A percentile compares a stretch with the other conserved stretches of the same genome.
Evolutionary conservation across 2,329 filamentous ascomycete genomes (phyloP).

Genomic region (Botrytis fabae): DNA sequence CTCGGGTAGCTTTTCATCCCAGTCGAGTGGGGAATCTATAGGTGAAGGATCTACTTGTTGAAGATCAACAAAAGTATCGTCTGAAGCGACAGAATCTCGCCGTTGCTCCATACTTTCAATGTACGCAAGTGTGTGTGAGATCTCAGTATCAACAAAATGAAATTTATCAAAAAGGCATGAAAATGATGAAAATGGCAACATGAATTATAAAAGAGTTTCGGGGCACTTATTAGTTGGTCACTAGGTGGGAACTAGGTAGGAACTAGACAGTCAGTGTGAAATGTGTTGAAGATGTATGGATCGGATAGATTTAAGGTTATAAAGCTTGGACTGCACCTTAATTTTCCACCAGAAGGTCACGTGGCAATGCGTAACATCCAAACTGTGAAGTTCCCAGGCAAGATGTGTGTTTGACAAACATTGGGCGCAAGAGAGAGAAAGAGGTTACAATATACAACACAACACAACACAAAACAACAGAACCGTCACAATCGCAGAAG

Average conservation of each 20-base stretch:
- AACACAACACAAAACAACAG: neutral
- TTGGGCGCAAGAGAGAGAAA: neutral
- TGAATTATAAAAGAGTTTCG: slow-evolving; percentile 1
- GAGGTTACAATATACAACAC: neutral
- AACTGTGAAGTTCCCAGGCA: neutral
- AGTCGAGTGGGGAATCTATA: slow-evolving; percentile 57
- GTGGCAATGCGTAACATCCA: neutral
- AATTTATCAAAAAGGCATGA: neutral
- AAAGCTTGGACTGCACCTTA: slow-evolving; percentile 35
- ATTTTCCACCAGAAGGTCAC: neutral
- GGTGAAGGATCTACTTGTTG: slow-evolving; percentile 80
- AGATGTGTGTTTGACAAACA: slow-evolving; percentile 16
- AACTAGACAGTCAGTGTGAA: slow-evolving; percentile 11
- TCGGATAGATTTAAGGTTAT: slow-evolving; percentile 27
- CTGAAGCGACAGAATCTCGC: slow-evolving; percentile 47
- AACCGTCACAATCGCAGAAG: slow-evolving; percentile 28
- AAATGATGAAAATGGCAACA: slow-evolving; percentile 5
- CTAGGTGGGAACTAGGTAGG: slow-evolving; percentile 3
- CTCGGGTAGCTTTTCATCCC: slow-evolving; percentile 47
- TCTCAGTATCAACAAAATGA: neutral
- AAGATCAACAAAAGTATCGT: slow-evolving; percentile 63
- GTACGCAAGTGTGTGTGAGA: neutral
- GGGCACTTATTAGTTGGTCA: neutral
- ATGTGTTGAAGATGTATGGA: slow-evolving; percentile 29
- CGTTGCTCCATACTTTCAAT: slow-evolving; percentile 7